Evolutionary conservation across 2,329 filamentous ascomycete genomes (phyloP).

Genomic region (Teratosphaeria zuluensis): DNA sequence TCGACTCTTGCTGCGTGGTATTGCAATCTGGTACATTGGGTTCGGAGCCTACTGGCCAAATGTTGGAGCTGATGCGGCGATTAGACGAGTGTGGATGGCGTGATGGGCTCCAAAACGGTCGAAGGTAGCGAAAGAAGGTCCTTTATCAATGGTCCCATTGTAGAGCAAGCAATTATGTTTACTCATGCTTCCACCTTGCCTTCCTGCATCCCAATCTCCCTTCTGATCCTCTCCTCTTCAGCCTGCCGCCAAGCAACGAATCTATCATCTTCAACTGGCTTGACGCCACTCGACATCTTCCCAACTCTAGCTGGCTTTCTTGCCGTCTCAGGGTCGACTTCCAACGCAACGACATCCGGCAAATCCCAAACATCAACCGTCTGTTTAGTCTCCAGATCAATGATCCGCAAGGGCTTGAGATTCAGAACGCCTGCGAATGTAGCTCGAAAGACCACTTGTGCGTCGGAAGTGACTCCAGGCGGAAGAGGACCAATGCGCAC

Average conservation of each 20-base stretch:
- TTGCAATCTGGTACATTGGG: neutral
- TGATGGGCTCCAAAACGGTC: neutral
- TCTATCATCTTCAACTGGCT: neutral
- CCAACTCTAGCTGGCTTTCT: neutral
- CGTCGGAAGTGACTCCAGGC: slow-evolving; percentile 63
- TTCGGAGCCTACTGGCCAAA: neutral
- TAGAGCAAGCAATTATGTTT: neutral
- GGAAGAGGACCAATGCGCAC: slow-evolving; percentile 62
- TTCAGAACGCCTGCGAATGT: slow-evolving; percentile 55
- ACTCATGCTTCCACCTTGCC: neutral
- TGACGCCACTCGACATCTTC: neutral
- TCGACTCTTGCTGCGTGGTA: neutral
- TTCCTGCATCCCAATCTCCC: neutral
- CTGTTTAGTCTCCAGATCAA: slow-evolving; percentile 65
- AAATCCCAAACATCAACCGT: slow-evolving; percentile 68
- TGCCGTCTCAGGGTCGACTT: neutral
- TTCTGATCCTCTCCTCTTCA: neutral
- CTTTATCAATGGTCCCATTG: neutral
- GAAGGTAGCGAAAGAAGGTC: neutral
- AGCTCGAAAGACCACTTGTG: slow-evolving; percentile 62
- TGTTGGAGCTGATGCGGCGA: neutral
- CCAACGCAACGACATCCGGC: slow-evolving; percentile 50
- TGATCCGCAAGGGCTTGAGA: slow-evolving; percentile 62
- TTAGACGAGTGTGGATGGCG: neutral
- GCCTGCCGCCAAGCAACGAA: neutral